Base-by-base conservation (phyloP, 306 rosid genomes). In the Vachellia pachyceras region DNA sequence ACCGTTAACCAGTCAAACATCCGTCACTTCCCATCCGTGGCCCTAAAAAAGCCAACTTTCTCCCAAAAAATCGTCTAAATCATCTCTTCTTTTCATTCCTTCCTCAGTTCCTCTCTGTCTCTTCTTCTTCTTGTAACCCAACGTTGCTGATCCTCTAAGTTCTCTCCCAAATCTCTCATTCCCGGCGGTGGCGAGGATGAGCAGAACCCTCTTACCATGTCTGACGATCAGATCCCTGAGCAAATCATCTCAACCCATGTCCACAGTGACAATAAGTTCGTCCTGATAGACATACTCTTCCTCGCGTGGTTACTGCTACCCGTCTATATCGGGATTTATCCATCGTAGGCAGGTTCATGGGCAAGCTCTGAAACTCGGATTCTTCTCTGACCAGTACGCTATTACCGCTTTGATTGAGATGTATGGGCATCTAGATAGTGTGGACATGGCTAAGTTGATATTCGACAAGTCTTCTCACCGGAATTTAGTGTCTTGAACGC, bases 281-380 rank as follows among this genome's bases (percentile, higher is more conserved):
- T 49, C 90, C 91, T 12, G 94, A 92, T 12, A 81, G 80, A 25
- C 91, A 71, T 77, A 92, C 97, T 12, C 87, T 92, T 17, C 94
- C 94, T 57, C 94, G 92, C n/a, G 69, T 89, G 52, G 69, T 90
- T 15, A 33, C 83, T 2, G 93, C 97, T 18, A 72, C 94, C 15
- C 87, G 91, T 77, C 84, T 71, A n/a, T 79, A 49, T 23, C 79
- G 77, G 3, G 82, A 84, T 75, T 61, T 92, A 5, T 82, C 50
- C 33, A 12, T 84, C 3, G 92, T 57, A 86, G 69, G 41, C 97
- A 92, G 74, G 78, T 90, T 6, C 97, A 92, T 77, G 85, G 84
- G 20, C 94, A 92, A 7, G 88, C 86, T 36, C 10, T 87, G 18
- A 92, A 89, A 73, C 87, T 92, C 22, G 89, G 90, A 25, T 80